Base-by-base conservation (phyloP, 2,329 filamentous ascomycete genomes). In the Pseudocercospora eumusae region DNA sequence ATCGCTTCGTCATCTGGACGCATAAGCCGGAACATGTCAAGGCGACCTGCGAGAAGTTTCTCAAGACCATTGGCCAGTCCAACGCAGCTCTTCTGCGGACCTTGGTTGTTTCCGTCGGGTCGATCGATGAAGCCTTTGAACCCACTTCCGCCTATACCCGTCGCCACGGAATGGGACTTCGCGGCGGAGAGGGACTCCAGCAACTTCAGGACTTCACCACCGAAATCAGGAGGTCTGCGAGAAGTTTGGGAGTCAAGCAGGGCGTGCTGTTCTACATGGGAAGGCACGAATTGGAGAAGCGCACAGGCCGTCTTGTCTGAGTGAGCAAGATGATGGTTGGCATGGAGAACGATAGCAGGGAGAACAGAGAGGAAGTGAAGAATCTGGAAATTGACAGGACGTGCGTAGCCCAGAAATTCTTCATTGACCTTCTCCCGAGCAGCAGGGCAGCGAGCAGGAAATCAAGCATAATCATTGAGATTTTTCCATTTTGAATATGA, bases 1-100 rank as follows among this genome's bases (percentile, higher is more conserved):
- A 63, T 15, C 55, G 55, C n/a, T 63, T 65, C 44, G 33, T 36
- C 13, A n/a, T 36, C 13, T 15, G 33, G 33, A n/a, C 33, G 3
- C 5, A 36, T 15, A 2, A 36, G 33, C 5, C 33, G 33, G 33
- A n/a, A n/a, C 13, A 31, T 31, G 33, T n/a, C 2, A n/a, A n/a
- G 6, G 13, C 33, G 33, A n/a, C 3, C 4, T 36, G 33, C 13
- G 5, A 36, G 13, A 44, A 45, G 18, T 45, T 45, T n/a, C 15
- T 45, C 1, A 23, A 45, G 42, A 45, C 21, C 5, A 45, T 45
- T 18, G 42, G 42, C 11, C 40, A 2, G 15, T 21, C 15, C 20
- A 44, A 44, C 20, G 20, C 40, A 21, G 40, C 6, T n/a, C n/a
- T 44, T 2, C 40, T 44, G 11, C 40, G 40, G 9, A 44, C 4